phyloP scores from a whole-genome alignment of 768 basidiomycete genomes.

The Pulveroboletus sp. region DNA sequence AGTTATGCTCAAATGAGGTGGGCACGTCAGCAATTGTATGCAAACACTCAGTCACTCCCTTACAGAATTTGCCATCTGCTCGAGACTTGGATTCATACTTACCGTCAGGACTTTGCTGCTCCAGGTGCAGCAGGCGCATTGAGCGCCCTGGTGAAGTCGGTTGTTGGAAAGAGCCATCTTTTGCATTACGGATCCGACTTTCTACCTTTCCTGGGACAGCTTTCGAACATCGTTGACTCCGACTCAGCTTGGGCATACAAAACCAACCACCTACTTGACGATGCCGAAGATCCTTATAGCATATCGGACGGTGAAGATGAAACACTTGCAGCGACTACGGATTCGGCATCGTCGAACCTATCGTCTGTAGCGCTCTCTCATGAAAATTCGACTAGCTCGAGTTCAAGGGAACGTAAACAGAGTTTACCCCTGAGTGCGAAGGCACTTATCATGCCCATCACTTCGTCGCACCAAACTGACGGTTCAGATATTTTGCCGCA shows the following conservation, averaged over 20 bases:
- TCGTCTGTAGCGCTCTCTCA: constrained; percentile 20
- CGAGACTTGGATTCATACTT: constrained; percentile 72
- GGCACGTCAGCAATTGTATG: neutral
- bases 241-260: constrained; percentile 76
- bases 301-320: constrained; percentile 53
- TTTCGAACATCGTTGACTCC: constrained; percentile 59
- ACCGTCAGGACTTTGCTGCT: constrained; percentile 78
- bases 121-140: constrained; percentile 70
- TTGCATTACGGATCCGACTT: constrained; percentile 84
- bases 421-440: constrained; percentile 57
- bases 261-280: constrained; percentile 51
- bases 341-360: constrained; percentile 27
- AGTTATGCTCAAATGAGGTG: constrained; percentile 88
- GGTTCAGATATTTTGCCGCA: constrained; percentile 38
- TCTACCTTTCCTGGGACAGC: constrained; percentile 70
- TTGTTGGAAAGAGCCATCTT: constrained; percentile 74
- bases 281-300: constrained; percentile 59
- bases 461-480: constrained; percentile 29
- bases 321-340: constrained; percentile 27
- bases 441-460: constrained; percentile 38
- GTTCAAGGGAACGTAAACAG: constrained; percentile 58
- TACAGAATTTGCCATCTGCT: constrained; percentile 74
- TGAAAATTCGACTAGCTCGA: constrained; percentile 23
- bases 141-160: constrained; percentile 71
- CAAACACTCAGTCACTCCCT: constrained; percentile 1